Percentiles rank a stretch among this genome's conserved stretches.
phyloP scores from a whole-genome alignment of 2,329 filamentous ascomycete species.

The Ceratocystis huliohia region DNA sequence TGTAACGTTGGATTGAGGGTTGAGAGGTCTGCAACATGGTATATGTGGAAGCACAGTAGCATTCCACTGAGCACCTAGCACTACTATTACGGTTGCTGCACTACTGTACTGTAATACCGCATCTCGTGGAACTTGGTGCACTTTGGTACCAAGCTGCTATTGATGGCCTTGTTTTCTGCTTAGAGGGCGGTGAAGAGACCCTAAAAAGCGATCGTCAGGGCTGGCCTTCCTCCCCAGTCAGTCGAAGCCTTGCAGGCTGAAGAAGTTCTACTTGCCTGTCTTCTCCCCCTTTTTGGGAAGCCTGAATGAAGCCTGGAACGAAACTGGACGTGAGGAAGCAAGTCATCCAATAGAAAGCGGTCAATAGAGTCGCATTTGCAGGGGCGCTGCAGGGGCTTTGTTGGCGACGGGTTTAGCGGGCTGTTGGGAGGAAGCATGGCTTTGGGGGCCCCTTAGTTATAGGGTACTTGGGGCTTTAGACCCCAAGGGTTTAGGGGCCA shows the following conservation, averaged over 20 bases:
- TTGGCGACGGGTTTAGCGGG: not conserved
- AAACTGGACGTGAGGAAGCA: too few relatives aligned
- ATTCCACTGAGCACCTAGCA: not conserved
- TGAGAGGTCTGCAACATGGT: not conserved
- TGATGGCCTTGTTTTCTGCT: too few relatives aligned
- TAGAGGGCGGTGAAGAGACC: not conserved
- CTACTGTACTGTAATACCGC: too few relatives aligned
- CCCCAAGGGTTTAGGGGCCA: too few relatives aligned
- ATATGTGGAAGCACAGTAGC: not conserved
- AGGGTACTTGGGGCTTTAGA: too few relatives aligned
- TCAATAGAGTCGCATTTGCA: not conserved
- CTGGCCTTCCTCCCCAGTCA: not conserved
- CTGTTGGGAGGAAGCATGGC: not conserved
- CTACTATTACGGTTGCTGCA: not conserved
- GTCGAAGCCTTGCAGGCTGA: too few relatives aligned
- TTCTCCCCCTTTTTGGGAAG: not conserved
- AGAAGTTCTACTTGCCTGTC: too few relatives aligned
- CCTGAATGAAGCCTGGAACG: not conserved
- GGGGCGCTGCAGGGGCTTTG: not conserved
- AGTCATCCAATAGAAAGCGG: not conserved
- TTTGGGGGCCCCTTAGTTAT: not conserved
- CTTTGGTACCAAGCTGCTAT: too few relatives aligned
- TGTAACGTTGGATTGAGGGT: not conserved
- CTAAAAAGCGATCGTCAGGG: not conserved
- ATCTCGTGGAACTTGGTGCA: too few relatives aligned